Evolutionary conservation across 768 basidiomycete genomes (phyloP).

Genomic region (Auriculariales sp.): DNA sequence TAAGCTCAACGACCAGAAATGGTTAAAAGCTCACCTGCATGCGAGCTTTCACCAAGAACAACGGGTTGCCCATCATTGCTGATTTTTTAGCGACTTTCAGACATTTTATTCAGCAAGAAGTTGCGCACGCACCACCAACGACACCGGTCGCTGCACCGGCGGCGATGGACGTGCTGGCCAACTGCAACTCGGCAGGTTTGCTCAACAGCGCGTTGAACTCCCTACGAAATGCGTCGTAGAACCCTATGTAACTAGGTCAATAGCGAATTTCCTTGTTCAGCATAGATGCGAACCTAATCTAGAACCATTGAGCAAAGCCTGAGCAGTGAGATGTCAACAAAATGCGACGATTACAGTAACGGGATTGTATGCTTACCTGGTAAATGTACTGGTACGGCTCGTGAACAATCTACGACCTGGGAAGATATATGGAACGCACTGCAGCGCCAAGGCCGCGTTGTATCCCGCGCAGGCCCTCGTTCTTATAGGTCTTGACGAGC

Average conservation of each 20-base stretch:
- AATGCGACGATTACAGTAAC: neutral
- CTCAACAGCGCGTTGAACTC: conserved; percentile 58
- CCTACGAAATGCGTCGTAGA: conserved; percentile 85
- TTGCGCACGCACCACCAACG: conserved; percentile 53
- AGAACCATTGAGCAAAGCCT: conserved; percentile 89
- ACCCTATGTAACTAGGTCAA: conserved; percentile 34
- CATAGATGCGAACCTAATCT: conserved; percentile 45
- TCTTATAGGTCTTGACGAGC: conserved; percentile 69
- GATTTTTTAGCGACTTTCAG: too few relatives aligned
- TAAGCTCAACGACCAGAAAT: neutral
- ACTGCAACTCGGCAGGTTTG: conserved; percentile 42
- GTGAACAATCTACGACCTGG: conserved; percentile 5
- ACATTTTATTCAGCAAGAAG: too few relatives aligned
- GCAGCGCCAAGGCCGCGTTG: conserved; percentile 88
- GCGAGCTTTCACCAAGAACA: conserved; percentile 92
- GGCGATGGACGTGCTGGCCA: conserved; percentile 60
- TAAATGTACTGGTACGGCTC: conserved; percentile 56
- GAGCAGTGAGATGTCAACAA: conserved; percentile 1
- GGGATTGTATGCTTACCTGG: conserved; percentile 56
- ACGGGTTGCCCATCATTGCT: conserved; percentile 74
- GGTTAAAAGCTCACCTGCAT: conserved; percentile 56
- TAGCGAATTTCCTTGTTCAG: too few relatives aligned
- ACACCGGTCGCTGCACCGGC: conserved; percentile 87
- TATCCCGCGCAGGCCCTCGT: conserved; percentile 83
- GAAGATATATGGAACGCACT: conserved; percentile 26